A percentile compares a stretch with the other conserved stretches of the same genome.
These are phyloP conservation scores for Colletotrichum incanum DNA, from an alignment of 2,329 filamentous ascomycete genomes.

Conservation along the genomic window DNA sequence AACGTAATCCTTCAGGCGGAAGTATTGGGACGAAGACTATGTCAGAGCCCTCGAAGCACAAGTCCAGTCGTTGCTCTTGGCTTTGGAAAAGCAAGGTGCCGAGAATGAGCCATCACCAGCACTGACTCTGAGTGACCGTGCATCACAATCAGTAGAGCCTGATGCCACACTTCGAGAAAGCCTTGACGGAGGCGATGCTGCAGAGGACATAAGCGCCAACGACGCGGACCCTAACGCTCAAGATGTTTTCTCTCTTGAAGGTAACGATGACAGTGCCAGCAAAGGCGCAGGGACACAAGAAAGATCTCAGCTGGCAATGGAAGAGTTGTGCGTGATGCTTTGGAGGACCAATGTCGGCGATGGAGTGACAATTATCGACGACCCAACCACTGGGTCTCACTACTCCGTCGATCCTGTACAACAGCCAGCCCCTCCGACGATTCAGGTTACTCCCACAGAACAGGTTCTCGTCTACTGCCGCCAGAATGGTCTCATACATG, in stretches of 20 bases:
- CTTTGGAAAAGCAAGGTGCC: slow-evolving; percentile 35
- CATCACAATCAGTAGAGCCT: slow-evolving; percentile 2
- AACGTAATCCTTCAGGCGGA: slow-evolving; percentile 33
- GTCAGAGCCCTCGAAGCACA: slow-evolving; percentile 44
- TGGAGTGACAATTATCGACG: slow-evolving; percentile 43
- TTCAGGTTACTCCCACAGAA: slow-evolving; percentile 12
- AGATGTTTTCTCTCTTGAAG: background rate
- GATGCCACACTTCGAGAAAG: slow-evolving; percentile 5
- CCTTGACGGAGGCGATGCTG: background rate
- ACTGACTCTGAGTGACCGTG: slow-evolving; percentile 7
- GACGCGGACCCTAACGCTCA: background rate
- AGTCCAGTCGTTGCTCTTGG: slow-evolving; percentile 41
- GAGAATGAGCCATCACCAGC: slow-evolving; percentile 25
- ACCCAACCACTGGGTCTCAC: slow-evolving; percentile 32
- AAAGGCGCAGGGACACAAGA: slow-evolving; percentile 20
- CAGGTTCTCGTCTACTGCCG: slow-evolving; percentile 38
- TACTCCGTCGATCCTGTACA: slow-evolving; percentile 28
- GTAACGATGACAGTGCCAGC: background rate
- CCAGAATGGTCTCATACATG: slow-evolving; percentile 28
- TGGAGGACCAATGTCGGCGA: slow-evolving; percentile 44
- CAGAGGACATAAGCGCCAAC: background rate
- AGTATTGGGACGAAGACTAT: slow-evolving; percentile 46
- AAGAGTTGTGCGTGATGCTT: slow-evolving; percentile 44
- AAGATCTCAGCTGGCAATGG: slow-evolving; percentile 42
- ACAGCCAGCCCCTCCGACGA: background rate